Percentiles rank a stretch among this genome's conserved stretches.
Evolutionary conservation across 208 protist genomes (phyloP).

Genomic region (Leishmania turanica): DNA sequence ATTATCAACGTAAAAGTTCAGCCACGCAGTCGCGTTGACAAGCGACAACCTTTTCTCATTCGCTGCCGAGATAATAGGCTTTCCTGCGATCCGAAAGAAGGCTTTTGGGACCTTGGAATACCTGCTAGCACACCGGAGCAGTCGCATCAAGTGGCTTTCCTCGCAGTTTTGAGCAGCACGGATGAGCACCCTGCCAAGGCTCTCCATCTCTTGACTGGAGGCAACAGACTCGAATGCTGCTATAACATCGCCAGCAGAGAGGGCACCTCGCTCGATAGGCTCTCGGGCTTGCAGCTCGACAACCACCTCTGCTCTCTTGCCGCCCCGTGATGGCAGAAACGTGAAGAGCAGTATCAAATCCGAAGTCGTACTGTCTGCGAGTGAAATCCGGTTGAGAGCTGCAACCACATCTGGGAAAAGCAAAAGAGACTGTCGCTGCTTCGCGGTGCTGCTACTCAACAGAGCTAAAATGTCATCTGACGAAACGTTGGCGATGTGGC

Average conservation of each 20-base stretch:
- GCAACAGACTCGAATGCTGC: conserved; percentile 41
- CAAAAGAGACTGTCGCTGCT: conserved; percentile 19
- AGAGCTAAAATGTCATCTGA: conserved; percentile 16
- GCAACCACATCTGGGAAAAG: background rate
- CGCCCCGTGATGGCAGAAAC: background rate
- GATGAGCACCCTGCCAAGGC: conserved; percentile 42
- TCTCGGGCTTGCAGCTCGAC: conserved; percentile 6
- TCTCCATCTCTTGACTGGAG: conserved; percentile 33
- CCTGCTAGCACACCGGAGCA: conserved; percentile 42
- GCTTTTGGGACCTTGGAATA: conserved; percentile 43
- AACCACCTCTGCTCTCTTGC: conserved; percentile 4
- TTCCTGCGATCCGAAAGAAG: conserved; percentile 67
- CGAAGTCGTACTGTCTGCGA: background rate
- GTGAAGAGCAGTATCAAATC: conserved; percentile 26
- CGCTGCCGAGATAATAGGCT: conserved; percentile 33
- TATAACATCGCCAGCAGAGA: conserved; percentile 58
- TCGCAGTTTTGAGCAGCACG: conserved; percentile 32
- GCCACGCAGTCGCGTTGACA: conserved; percentile 62
- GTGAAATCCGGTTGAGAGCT: background rate
- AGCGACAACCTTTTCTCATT: conserved; percentile 35
- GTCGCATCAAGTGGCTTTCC: conserved; percentile 61
- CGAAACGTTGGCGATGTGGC: conserved; percentile 4
- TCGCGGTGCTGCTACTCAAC: conserved; percentile 18
- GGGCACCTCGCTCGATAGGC: conserved; percentile 1
- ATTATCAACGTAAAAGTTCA: conserved; percentile 60